Evolutionary conservation across 2,329 filamentous ascomycete genomes (phyloP), one percentile per base, ranked within the genome.

Genomic region (Colletotrichum magnum): DNA sequence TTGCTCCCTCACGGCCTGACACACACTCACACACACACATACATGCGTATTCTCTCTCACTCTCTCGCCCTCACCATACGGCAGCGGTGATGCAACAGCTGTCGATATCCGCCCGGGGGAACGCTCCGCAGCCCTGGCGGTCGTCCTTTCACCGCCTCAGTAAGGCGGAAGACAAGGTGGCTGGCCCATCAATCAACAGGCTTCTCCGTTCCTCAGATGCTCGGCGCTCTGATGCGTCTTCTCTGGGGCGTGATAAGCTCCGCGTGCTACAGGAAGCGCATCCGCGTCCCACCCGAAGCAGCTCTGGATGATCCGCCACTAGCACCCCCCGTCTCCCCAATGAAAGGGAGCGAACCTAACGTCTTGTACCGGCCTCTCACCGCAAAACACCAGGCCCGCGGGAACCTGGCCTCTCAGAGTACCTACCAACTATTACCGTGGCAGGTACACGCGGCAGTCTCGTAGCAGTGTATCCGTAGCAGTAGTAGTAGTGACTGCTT

Each of bases 181-280:
- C 48, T 47, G 45, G 45, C 45, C 18, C 45, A 7, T 70, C 47
- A 63, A 56, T 58, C 58, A 50, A 52, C 51, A 65, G 52, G 47
- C 53, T 48, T 54, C 32, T 64, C 50, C 13, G 41, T 43, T 47
- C 41, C 68, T 70, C 58, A 54, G 64, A 70, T 64, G 18, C 68
- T 68, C 64, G 64, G 64, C 68, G 68, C 58, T 70, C 64, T 68
- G 68, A 68, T 58, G 53, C 64, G 62, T 36, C 36, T 36, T 50
- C 21, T 70, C 24, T 50, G 47, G 68, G 58, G 63, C 45, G 47
- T 70, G 58, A 70, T 68, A 56, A 70, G 64, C 58, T 70, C 64
- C 58, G 68, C 64, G 64, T 70, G 68, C 57, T 48, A 70, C 67
- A 68, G 64, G 64, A 63, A 66, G 48, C 52, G n/a, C 53, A 51